Percentiles rank a stretch among this genome's conserved stretches.
phyloP scores from a whole-genome alignment of 108 stramenopile genomes.

The Cyclotella choctawhatcheeana region DNA sequence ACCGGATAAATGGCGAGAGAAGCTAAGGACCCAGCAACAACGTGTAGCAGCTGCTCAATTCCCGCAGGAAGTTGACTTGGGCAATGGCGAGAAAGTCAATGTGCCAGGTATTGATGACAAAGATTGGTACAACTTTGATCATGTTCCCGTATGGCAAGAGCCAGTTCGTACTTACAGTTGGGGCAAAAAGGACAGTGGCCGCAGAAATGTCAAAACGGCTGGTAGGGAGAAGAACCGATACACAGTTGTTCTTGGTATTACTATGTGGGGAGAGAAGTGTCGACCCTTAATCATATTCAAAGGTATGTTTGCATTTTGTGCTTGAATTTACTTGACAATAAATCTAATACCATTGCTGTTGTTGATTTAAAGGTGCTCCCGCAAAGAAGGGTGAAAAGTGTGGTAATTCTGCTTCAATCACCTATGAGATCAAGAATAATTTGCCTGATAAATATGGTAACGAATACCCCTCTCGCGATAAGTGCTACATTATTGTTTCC shows the following conservation, averaged over 20 bases:
- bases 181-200: conserved; percentile 15
- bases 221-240: conserved; percentile 20
- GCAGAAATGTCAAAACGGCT: conserved; percentile 1
- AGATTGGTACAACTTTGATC: conserved; percentile 12
- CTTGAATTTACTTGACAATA: not conserved
- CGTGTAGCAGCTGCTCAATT: not conserved
- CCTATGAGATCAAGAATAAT: conserved; percentile 16
- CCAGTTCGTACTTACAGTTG: not conserved
- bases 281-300: not conserved
- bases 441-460: conserved; percentile 20
- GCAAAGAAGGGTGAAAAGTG: not conserved
- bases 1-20: not conserved
- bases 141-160: conserved; percentile 16
- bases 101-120: conserved; percentile 7
- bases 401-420: not conserved
- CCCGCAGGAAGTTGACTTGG: not conserved
- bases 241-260: not conserved
- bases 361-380: conserved; percentile 2
- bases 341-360: not conserved
- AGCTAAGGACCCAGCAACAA: not conserved
- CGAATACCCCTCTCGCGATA: conserved; percentile 13
- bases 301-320: not conserved
- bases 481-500: conserved; percentile 10
- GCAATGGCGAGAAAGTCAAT: not conserved
- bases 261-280: not conserved